Base-by-base conservation (phyloP, 2,329 filamentous ascomycete species). In the Helotiales sp. region DNA sequence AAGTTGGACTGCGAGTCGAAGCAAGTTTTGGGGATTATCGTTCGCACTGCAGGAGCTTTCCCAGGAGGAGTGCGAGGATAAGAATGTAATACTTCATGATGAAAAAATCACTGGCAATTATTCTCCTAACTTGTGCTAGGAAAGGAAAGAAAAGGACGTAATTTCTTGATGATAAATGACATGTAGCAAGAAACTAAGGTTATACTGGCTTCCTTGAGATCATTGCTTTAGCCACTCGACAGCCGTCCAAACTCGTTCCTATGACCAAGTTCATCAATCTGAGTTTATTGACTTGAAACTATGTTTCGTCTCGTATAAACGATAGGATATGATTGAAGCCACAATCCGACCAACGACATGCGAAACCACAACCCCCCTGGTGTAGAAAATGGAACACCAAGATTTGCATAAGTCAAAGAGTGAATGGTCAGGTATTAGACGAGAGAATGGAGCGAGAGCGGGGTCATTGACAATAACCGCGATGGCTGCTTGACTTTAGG, bases 1-100 rank as follows among this genome's bases (percentile, higher is more conserved):
- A 84, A 82, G 71, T 75, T 71, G 52, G 77, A 50, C 63, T 78
- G 77, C 0, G 77, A 78, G 71, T 78, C 73, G 73, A 82, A 81
- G 66, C 76, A 79, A 13, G 77, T 78, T 10, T 64, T 75, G 0
- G 80, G 80, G 65, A 82, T 82, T 26, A 81, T 77, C 10, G 79
- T 78, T 22, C 47, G 55, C 30, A 45, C 45, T 43, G 45, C 37
- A 73, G 54, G 20, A 24, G n/a, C 32, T 49, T 49, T 37, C 43
- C 28, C 11, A 45, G 34, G 24, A 47, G 13, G n/a, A 24, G 10
- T 8, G 34, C 17, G 17, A 15, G 26, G 10, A n/a, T 6, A 20
- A 55, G 17, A 37, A 17, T 11, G 28, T 20, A n/a, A 10, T 2
- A 22, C n/a, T 55, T 55, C 52, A 55, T 55, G 30, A 55, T 24